Percentiles rank a stretch among this genome's conserved stretches.
These are phyloP conservation scores for Cercospora berteroae DNA, from an alignment of 2,329 filamentous ascomycete species.

Conservation along the genomic window DNA sequence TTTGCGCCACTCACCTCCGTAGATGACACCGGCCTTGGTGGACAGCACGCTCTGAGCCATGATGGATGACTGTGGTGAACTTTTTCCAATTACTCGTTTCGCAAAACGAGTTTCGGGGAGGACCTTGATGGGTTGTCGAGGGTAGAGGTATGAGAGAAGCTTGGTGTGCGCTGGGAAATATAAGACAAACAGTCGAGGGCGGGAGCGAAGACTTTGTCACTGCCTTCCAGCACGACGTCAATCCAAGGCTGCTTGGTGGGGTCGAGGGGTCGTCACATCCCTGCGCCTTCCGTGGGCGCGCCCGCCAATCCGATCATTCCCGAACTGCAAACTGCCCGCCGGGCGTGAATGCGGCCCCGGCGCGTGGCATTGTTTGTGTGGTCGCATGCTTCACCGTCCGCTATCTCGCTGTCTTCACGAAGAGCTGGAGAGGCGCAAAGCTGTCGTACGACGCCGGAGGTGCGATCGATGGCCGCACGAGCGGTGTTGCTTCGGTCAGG, in stretches of 20 bases:
- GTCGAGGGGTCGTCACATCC: not conserved
- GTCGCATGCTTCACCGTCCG: not conserved
- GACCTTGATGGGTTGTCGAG: conserved; percentile 2
- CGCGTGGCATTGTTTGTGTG: not conserved
- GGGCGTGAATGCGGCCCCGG: not conserved
- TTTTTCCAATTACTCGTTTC: not conserved
- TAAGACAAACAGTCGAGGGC: not conserved
- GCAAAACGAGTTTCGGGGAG: not conserved
- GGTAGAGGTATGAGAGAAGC: conserved; percentile 1
- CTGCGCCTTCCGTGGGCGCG: not conserved
- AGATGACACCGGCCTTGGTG: conserved; percentile 42
- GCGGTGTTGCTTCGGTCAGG: conserved; percentile 4
- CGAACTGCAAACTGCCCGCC: not conserved
- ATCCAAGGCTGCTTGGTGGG: not conserved
- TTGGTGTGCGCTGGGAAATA: conserved; percentile 3
- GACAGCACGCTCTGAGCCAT: conserved; percentile 35
- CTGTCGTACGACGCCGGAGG: not conserved
- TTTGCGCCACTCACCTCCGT: conserved; percentile 34
- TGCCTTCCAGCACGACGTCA: conserved; percentile 4
- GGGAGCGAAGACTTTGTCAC: conserved; percentile 3
- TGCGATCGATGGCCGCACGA: not conserved
- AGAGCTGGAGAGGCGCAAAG: not conserved
- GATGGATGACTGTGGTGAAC: conserved; percentile 8
- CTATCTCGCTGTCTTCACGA: not conserved
- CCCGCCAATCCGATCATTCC: conserved; percentile 5